These are phyloP conservation scores for Verticillium alfalfae DNA, from an alignment of 2,329 filamentous ascomycete genomes.

Conservation along the genomic window DNA sequence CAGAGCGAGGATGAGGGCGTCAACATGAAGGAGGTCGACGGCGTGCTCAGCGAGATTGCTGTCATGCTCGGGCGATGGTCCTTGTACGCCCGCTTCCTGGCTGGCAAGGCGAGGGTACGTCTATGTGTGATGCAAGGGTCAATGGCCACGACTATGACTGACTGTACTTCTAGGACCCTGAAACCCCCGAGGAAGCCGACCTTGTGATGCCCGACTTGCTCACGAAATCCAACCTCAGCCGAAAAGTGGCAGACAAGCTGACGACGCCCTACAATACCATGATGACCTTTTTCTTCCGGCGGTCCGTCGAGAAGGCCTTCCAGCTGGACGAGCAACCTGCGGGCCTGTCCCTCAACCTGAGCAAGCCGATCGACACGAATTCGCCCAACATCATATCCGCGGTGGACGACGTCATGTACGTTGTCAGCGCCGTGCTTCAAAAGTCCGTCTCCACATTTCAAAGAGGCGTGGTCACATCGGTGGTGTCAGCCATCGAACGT, in stretches of 20 bases:
- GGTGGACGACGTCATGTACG: constrained; percentile 99
- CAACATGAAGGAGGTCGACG: constrained; percentile 95
- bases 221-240: constrained; percentile 69
- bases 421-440: constrained; percentile 86
- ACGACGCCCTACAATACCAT: constrained; percentile 81
- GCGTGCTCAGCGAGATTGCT: constrained; percentile 77
- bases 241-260: constrained; percentile 72
- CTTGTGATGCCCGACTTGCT: constrained; percentile 70
- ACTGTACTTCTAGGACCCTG: constrained; percentile 36
- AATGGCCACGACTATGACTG: not conserved
- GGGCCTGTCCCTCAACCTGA: constrained; percentile 71
- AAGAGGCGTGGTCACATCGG: constrained; percentile 67
- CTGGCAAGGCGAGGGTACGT: constrained; percentile 76
- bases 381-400: constrained; percentile 90
- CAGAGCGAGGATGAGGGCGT: constrained; percentile 84
- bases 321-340: constrained; percentile 86
- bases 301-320: constrained; percentile 95
- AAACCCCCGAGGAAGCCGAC: constrained; percentile 44
- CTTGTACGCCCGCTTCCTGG: constrained; percentile 83
- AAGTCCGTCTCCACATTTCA: constrained; percentile 84
- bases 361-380: constrained; percentile 66
- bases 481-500: constrained; percentile 72
- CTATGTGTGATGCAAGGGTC: not conserved
- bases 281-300: constrained; percentile 93
- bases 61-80: constrained; percentile 94